Evolutionary conservation across 768 basidiomycete genomes (phyloP).

Genomic region (Nidularia pulvinata): DNA sequence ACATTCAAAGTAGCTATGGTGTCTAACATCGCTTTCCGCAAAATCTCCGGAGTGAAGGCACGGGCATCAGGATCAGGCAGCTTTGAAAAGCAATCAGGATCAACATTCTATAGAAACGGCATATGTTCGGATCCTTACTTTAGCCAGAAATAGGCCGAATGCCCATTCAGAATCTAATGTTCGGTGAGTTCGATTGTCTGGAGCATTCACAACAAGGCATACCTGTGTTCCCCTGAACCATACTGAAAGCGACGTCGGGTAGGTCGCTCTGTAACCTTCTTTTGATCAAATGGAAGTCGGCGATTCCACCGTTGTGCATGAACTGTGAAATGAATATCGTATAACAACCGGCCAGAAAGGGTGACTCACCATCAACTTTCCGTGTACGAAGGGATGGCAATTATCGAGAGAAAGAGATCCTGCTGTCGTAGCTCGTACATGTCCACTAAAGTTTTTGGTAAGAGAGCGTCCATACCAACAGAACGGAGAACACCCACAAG

Average conservation of each 20-base stretch:
- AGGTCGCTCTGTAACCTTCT: conserved; percentile 75
- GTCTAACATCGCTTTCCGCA: conserved; percentile 86
- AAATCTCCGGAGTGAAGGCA: conserved; percentile 66
- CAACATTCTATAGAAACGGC: background rate
- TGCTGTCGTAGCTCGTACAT: conserved; percentile 93
- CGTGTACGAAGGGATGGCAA: conserved; percentile 93
- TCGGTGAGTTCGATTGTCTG: background rate
- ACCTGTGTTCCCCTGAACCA: conserved; percentile 94
- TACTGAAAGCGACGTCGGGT: conserved; percentile 82
- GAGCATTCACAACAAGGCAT: conserved; percentile 8
- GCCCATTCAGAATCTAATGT: conserved; percentile 92
- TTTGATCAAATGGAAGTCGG: conserved; percentile 81
- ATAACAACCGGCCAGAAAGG: no score
- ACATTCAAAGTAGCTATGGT: conserved; percentile 82
- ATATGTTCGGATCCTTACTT: conserved; percentile 36
- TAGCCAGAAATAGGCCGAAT: conserved; percentile 89
- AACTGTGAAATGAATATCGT: conserved; percentile 66
- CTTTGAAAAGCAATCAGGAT: conserved; percentile 36
- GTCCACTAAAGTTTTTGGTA: conserved; percentile 49
- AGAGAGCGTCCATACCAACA: background rate
- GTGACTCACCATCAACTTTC: conserved; percentile 81
- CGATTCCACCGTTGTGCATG: conserved; percentile 98
- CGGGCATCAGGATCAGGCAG: conserved; percentile 79
- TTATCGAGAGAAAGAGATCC: conserved; percentile 92
- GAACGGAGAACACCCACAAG: conserved; percentile 54